These are phyloP conservation scores for Bruguiera hainesii DNA, from an alignment of 441 rosid species.

Conservation along the genomic window DNA sequence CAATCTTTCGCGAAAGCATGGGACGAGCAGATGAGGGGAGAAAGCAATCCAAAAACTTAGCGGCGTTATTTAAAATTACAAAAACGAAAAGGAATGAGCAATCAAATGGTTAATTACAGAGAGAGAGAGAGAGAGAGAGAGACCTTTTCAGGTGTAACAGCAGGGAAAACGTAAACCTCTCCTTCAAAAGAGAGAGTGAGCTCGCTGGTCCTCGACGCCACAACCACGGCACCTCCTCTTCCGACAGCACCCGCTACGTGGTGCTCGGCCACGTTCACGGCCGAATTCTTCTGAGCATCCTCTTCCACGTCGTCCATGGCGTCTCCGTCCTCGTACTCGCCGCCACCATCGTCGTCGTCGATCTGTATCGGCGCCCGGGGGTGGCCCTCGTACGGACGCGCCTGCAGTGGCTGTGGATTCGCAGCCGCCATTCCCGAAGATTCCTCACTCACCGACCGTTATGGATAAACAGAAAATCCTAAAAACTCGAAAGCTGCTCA, in stretches of 20 bases:
- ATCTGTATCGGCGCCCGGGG: slow-evolving; percentile 29
- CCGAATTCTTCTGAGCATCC: slow-evolving; percentile 28
- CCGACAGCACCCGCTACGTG: slow-evolving; percentile 18
- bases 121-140: background rate
- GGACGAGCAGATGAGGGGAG: too few relatives aligned
- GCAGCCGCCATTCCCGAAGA: slow-evolving; percentile 44
- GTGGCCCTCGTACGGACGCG: slow-evolving; percentile 40
- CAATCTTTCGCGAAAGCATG: background rate
- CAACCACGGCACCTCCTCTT: slow-evolving; percentile 29
- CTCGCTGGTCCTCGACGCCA: slow-evolving; percentile 54
- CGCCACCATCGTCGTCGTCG: slow-evolving; percentile 47
- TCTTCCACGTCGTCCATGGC: slow-evolving; percentile 32
- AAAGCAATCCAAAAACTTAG: background rate
- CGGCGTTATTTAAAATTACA: too few relatives aligned
- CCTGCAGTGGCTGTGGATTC: slow-evolving; percentile 55
- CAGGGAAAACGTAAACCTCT: slow-evolving; percentile 68
- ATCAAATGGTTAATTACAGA: background rate
- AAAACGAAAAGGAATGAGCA: background rate
- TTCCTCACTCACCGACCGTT: slow-evolving; percentile 13
- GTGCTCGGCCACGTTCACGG: slow-evolving; percentile 36
- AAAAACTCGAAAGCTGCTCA: background rate
- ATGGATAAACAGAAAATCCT: slow-evolving; percentile 12
- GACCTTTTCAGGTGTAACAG: slow-evolving; percentile 42
- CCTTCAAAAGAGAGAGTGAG: slow-evolving; percentile 75
- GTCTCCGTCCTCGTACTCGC: slow-evolving; percentile 30